Evolutionary conservation across 768 basidiomycete species (phyloP).

Genomic region (Gymnopilus junonius): DNA sequence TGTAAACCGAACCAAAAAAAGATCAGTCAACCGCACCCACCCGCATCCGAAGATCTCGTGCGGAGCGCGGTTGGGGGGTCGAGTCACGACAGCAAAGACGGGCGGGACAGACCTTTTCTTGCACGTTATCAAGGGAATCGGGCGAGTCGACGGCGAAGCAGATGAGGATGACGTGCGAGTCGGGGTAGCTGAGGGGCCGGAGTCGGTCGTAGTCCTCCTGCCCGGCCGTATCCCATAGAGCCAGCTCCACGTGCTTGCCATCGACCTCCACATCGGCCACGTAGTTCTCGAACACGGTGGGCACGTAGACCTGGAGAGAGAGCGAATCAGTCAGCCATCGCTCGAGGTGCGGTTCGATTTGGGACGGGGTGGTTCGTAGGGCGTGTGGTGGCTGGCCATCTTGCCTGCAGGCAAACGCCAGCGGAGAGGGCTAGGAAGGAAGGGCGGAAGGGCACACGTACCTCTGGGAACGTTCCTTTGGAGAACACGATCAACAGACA

Average conservation of each 20-base stretch:
- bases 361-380: slow-evolving; percentile 1
- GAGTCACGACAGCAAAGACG: background rate
- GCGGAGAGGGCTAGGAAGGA: background rate
- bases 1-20: slow-evolving; percentile 32
- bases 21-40: background rate
- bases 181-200: slow-evolving; percentile 96
- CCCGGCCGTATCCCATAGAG: slow-evolving; percentile 99
- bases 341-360: background rate
- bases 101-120: slow-evolving; percentile 85
- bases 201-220: slow-evolving; percentile 99
- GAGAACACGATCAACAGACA: slow-evolving; percentile 96
- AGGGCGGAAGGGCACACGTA: slow-evolving; percentile 36
- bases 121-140: slow-evolving; percentile 98
- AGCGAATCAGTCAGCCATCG: slow-evolving; percentile 7
- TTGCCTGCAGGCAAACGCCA: background rate
- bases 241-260: slow-evolving; percentile 97
- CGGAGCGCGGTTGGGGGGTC: background rate
- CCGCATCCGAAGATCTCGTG: background rate
- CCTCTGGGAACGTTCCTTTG: slow-evolving; percentile 96
- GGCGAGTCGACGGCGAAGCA: slow-evolving; percentile 99
- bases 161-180: slow-evolving; percentile 99
- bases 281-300: slow-evolving; percentile 99
- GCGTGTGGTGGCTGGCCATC: background rate
- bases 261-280: slow-evolving; percentile 99
- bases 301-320: slow-evolving; percentile 86